These are phyloP conservation scores for Nicotiana attenuata DNA, from an alignment of 257 asterid genomes.

Conservation along the genomic window DNA sequence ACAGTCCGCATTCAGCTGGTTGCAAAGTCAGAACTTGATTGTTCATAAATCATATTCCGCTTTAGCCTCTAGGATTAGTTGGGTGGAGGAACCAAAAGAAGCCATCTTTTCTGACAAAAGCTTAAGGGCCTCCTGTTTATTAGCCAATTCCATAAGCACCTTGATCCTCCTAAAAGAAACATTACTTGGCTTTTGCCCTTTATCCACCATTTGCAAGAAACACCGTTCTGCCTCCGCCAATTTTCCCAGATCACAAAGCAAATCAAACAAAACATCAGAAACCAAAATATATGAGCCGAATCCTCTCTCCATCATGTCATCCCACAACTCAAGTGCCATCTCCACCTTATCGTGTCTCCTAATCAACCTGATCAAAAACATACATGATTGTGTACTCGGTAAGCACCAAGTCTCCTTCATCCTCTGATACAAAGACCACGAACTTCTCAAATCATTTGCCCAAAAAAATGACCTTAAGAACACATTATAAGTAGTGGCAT, in stretches of 20 bases:
- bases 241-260: slow-evolving; percentile 78
- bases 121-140: slow-evolving; percentile 42
- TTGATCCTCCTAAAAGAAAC: slow-evolving; percentile 76
- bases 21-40: not conserved
- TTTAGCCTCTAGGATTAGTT: slow-evolving; percentile 4
- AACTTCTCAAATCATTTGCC: slow-evolving; percentile 55
- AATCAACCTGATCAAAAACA: slow-evolving; percentile 72
- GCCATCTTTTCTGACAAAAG: slow-evolving; percentile 62
- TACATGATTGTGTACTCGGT: slow-evolving; percentile 80
- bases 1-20: not conserved
- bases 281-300: slow-evolving; percentile 74
- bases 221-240: slow-evolving; percentile 77
- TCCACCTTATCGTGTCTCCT: slow-evolving; percentile 70
- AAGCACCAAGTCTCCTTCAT: slow-evolving; percentile 67
- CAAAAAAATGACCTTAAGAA: slow-evolving; percentile 65
- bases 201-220: slow-evolving; percentile 87
- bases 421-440: slow-evolving; percentile 71
- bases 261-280: slow-evolving; percentile 65
- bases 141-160: slow-evolving; percentile 86
- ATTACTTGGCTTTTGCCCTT: slow-evolving; percentile 77
- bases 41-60: not conserved
- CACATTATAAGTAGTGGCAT: slow-evolving; percentile 80
- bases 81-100: slow-evolving; percentile 40
- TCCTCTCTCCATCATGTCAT: slow-evolving; percentile 80
- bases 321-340: slow-evolving; percentile 78